Percentiles rank a stretch among this genome's conserved stretches.
These are phyloP conservation scores for Rhodomyrtus psidioides DNA, from an alignment of 441 rosid species.

Conservation along the genomic window DNA sequence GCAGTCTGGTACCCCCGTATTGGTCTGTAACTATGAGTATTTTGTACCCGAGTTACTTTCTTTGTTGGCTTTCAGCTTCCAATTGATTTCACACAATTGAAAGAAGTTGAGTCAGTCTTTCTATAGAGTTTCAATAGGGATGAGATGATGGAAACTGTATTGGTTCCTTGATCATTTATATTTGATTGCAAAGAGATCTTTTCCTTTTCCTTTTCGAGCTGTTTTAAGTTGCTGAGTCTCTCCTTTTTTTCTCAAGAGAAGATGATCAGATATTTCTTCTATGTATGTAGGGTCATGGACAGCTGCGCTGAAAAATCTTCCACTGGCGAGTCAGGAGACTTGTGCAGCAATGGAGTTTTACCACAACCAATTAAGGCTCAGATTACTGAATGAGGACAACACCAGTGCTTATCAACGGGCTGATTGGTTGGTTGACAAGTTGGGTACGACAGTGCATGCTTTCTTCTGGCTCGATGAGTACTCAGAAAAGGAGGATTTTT, in stretches of 20 bases:
- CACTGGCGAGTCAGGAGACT: constrained; percentile 80
- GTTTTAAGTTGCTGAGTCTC: neutral
- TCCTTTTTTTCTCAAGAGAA: neutral
- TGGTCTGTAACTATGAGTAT: constrained; percentile 23
- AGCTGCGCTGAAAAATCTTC: constrained; percentile 46
- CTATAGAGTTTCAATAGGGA: neutral
- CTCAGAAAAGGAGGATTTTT: constrained; percentile 64
- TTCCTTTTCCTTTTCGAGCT: neutral
- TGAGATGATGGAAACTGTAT: neutral
- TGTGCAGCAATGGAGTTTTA: constrained; percentile 85
- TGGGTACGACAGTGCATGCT: constrained; percentile 84
- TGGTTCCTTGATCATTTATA: neutral
- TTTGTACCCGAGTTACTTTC: neutral
- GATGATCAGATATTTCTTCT: neutral
- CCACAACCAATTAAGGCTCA: constrained; percentile 71
- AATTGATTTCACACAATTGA: neutral
- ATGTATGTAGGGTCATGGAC: constrained; percentile 54
- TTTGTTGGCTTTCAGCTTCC: neutral
- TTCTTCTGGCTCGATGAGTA: constrained; percentile 95
- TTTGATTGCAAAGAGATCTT: neutral
- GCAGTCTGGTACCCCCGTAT: constrained; percentile 76
- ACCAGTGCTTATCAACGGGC: constrained; percentile 52
- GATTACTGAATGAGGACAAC: constrained; percentile 66
- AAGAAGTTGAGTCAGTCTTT: neutral
- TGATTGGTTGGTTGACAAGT: constrained; percentile 92